A percentile compares a stretch with the other conserved stretches of the same genome.
Evolutionary conservation across 2,329 filamentous ascomycete species (phyloP).

Genomic region (Penicillium aurantiogriseum): DNA sequence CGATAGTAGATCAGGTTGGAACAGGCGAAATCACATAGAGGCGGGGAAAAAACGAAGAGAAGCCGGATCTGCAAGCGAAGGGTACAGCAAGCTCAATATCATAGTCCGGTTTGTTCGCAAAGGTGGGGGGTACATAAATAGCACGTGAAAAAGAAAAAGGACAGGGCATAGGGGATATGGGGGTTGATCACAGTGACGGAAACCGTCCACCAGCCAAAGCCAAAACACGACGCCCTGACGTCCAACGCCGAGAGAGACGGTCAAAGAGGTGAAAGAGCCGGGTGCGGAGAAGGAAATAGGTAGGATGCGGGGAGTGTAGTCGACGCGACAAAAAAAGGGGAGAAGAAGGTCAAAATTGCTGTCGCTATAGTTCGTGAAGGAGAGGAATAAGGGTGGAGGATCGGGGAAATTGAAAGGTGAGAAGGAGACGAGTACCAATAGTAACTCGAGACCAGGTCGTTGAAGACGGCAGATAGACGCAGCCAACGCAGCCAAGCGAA

Average conservation of each 20-base stretch:
- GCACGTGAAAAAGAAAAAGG: slow-evolving; percentile 11
- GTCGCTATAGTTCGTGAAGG: slow-evolving; percentile 19
- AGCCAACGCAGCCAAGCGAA: slow-evolving; percentile 17
- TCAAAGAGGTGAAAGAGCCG: slow-evolving; percentile 30
- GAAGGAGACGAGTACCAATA: neutral
- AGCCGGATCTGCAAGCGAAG: slow-evolving; percentile 11
- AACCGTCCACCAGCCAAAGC: slow-evolving; percentile 28
- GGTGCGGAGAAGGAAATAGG: slow-evolving; percentile 17
- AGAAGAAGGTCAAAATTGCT: slow-evolving; percentile 14
- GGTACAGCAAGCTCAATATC: slow-evolving; percentile 19
- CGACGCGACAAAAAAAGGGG: slow-evolving; percentile 14
- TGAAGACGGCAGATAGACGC: slow-evolving; percentile 12
- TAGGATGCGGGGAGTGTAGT: neutral
- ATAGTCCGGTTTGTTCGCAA: slow-evolving; percentile 12
- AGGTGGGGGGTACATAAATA: slow-evolving; percentile 3
- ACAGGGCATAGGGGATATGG: slow-evolving; percentile 28
- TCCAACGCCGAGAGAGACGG: slow-evolving; percentile 41
- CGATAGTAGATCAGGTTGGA: slow-evolving; percentile 3
- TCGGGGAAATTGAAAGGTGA: slow-evolving; percentile 1
- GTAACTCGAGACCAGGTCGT: slow-evolving; percentile 9
- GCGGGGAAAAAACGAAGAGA: neutral
- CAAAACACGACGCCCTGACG: slow-evolving; percentile 41
- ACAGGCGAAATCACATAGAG: neutral
- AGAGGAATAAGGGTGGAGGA: slow-evolving; percentile 11
- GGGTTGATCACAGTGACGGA: slow-evolving; percentile 11